These are phyloP conservation scores for Vigna angularis DNA, from an alignment of 306 rosid species.

Conservation along the genomic window DNA sequence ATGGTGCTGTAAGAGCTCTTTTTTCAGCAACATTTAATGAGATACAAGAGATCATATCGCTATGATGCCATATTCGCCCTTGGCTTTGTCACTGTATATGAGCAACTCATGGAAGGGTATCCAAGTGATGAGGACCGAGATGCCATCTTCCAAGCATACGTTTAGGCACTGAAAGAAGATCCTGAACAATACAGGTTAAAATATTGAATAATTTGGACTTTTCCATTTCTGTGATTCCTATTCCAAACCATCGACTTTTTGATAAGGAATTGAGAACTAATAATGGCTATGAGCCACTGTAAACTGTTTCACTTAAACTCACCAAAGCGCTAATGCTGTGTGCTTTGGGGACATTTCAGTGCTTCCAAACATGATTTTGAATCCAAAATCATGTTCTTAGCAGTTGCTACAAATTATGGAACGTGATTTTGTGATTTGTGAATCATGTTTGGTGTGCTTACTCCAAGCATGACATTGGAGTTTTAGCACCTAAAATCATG, in stretches of 20 bases:
- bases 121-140: slow-evolving; percentile 88
- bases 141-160: slow-evolving; percentile 88
- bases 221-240: not conserved
- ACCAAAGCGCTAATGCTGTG: slow-evolving; percentile 16
- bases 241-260: not conserved
- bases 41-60: slow-evolving; percentile 82
- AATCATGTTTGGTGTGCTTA: slow-evolving; percentile 15
- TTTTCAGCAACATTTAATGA: slow-evolving; percentile 95
- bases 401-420: slow-evolving; percentile 8
- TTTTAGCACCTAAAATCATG: too few relatives aligned
- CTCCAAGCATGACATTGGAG: not conserved
- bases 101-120: slow-evolving; percentile 99
- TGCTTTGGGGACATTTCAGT: slow-evolving; percentile 1
- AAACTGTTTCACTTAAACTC: slow-evolving; percentile 17
- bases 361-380: not conserved
- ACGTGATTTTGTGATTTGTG: slow-evolving; percentile 5
- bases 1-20: slow-evolving; percentile 88
- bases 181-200: slow-evolving; percentile 88
- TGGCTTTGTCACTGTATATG: slow-evolving; percentile 91
- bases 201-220: slow-evolving; percentile 41
- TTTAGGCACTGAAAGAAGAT: slow-evolving; percentile 82
- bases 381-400: not conserved
- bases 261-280: not conserved
- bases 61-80: slow-evolving; percentile 94
- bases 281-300: not conserved